Evolutionary conservation across 2,329 filamentous ascomycete species (phyloP).

Genomic region (Arthroderma uncinatum): DNA sequence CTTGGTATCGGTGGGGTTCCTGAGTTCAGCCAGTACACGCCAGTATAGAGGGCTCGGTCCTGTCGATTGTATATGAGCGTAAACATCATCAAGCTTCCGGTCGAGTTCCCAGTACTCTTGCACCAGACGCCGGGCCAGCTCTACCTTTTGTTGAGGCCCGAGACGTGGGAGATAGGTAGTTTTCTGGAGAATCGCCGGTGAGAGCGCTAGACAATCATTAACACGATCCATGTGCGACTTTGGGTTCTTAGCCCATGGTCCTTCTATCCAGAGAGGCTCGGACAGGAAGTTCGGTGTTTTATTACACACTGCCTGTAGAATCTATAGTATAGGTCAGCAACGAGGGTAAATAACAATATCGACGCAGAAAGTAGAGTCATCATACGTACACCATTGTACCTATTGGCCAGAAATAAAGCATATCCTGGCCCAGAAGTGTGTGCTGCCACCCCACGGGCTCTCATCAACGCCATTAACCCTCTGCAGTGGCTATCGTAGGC

Average conservation of each 20-base stretch:
- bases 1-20: not conserved
- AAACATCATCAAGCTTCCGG: constrained; percentile 18
- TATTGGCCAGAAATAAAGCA: constrained; percentile 25
- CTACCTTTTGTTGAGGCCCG: constrained; percentile 12
- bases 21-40: constrained; percentile 18
- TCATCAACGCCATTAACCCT: constrained; percentile 25
- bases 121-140: constrained; percentile 16
- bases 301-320: constrained; percentile 21
- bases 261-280: constrained; percentile 22
- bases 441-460: constrained; percentile 24
- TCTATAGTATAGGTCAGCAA: constrained; percentile 16
- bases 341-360: not conserved
- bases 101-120: constrained; percentile 24
- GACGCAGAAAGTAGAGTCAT: too few species aligned
- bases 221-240: constrained; percentile 23
- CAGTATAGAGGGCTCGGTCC: constrained; percentile 23
- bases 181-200: constrained; percentile 19
- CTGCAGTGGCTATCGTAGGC: constrained; percentile 26
- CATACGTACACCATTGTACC: constrained; percentile 16
- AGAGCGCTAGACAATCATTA: constrained; percentile 23
- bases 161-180: constrained; percentile 14
- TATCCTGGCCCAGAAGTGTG: constrained; percentile 25
- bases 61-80: constrained; percentile 17
- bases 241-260: constrained; percentile 20
- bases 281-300: constrained; percentile 21